These are phyloP conservation scores for Saturnispora gosingensis DNA, from an alignment of 805 yeast genomes.

Conservation along the genomic window DNA sequence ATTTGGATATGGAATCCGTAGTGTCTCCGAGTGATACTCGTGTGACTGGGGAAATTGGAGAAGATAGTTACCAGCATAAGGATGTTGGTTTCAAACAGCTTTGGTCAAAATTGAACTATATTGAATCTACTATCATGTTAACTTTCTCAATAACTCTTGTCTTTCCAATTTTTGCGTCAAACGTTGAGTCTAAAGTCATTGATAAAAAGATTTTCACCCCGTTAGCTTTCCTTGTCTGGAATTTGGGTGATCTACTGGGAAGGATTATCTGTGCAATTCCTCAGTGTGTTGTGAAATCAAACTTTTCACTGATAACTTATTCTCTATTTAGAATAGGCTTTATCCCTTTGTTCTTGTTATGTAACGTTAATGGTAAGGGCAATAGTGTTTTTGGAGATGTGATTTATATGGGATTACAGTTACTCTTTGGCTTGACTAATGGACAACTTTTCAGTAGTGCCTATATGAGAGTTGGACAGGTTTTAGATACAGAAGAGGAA, in stretches of 20 bases:
- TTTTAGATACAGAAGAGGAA: slow-evolving; percentile 42
- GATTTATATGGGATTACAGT: slow-evolving; percentile 60
- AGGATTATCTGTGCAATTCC: slow-evolving; percentile 54
- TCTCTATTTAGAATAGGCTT: slow-evolving; percentile 48
- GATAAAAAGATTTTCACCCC: slow-evolving; percentile 52
- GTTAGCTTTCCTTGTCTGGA: slow-evolving; percentile 76
- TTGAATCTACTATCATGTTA: slow-evolving; percentile 61
- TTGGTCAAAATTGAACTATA: slow-evolving; percentile 52
- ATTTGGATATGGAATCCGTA: neutral
- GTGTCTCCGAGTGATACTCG: slow-evolving; percentile 1
- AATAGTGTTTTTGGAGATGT: slow-evolving; percentile 39
- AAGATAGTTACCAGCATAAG: slow-evolving; percentile 1
- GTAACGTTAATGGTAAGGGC: slow-evolving; percentile 42
- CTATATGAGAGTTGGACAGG: slow-evolving; percentile 34
- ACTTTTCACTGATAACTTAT: slow-evolving; percentile 40
- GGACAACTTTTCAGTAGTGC: slow-evolving; percentile 79
- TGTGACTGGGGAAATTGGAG: neutral
- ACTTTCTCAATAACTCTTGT: slow-evolving; percentile 66
- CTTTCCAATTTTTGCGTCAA: slow-evolving; percentile 87
- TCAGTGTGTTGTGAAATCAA: slow-evolving; percentile 33
- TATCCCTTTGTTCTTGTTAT: slow-evolving; percentile 63
- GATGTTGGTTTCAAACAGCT: slow-evolving; percentile 53
- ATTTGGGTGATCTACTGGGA: slow-evolving; percentile 78
- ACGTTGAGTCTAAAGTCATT: slow-evolving; percentile 37
- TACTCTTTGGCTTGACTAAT: slow-evolving; percentile 75